Evolutionary conservation across 805 yeast genomes (phyloP).

Genomic region (Peterozyma toletana): DNA sequence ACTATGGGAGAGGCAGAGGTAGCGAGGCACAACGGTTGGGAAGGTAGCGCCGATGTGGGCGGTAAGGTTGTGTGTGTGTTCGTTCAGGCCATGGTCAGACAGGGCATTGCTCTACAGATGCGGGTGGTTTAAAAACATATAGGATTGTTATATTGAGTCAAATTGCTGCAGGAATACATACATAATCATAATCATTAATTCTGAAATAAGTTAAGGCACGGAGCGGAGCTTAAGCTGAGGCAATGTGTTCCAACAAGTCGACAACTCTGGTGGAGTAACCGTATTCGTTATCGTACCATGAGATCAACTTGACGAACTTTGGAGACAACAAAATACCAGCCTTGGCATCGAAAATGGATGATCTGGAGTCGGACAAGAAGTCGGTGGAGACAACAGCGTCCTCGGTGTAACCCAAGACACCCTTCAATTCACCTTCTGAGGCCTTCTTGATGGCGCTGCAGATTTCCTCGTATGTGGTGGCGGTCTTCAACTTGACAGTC

Average conservation of each 20-base stretch:
- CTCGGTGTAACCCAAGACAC: slow-evolving; percentile 63
- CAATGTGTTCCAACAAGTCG: slow-evolving; percentile 61
- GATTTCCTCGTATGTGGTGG: slow-evolving; percentile 58
- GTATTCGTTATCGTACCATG: slow-evolving; percentile 73
- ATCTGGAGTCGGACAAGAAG: slow-evolving; percentile 55
- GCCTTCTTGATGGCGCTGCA: slow-evolving; percentile 52
- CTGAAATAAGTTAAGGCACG: too few species aligned
- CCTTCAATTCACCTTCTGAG: slow-evolving; percentile 52
- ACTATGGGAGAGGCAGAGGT: too few species aligned
- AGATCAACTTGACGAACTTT: slow-evolving; percentile 60
- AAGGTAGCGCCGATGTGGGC: too few species aligned
- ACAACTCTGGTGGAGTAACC: slow-evolving; percentile 76
- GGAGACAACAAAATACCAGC: slow-evolving; percentile 69
- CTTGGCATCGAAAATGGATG: slow-evolving; percentile 61
- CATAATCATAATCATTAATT: too few species aligned
- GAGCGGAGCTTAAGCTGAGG: slow-evolving; percentile 12
- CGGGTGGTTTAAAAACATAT: too few species aligned
- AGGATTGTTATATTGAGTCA: too few species aligned
- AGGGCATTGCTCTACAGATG: too few species aligned
- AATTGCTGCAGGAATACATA: too few species aligned
- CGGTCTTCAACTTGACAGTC: slow-evolving; percentile 54
- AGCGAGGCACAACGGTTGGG: too few species aligned
- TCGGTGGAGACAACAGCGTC: slow-evolving; percentile 67
- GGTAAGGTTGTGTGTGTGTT: too few species aligned
- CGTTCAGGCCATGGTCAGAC: too few species aligned